Evolutionary conservation across 1,139 yeast species (phyloP), one percentile per base, ranked within the genome.

Genomic region (Pichia sp.): DNA sequence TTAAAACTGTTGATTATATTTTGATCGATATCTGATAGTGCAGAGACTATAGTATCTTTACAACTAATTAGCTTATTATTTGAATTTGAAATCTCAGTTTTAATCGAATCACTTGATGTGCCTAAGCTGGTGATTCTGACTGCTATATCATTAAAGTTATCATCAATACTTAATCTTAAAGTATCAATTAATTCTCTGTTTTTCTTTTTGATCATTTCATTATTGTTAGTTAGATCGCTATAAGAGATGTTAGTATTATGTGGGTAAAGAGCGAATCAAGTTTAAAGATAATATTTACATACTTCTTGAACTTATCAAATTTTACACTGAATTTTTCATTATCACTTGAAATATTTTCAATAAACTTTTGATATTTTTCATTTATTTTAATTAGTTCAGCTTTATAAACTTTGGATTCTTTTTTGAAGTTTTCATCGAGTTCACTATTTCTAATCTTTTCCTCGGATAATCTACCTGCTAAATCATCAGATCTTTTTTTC

Each of bases 391-490:
- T 23, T 15, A 47, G 26, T 6, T 48, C 25, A 8, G 43, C 24
- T 39, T 53, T 55, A 25, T 43, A 35, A 22, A 24, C 42, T 8
- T 27, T 43, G 26, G 55, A 45, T 16, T 32, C n/a, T 1, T 45
- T 51, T 13, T 35, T 40, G 12, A 53, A 25, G 1, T 43, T 36
- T 36, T 54, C 54, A 18, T 30, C 26, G 4, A 58, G 39, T n/a
- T 53, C 45, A 8, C 37, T 20, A 22, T 54, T 57, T 27, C 52
- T 52, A 1, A 56, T 47, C 30, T 57, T 60, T 43, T 59, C 61
- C 36, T 60, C 64, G 1, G 60, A 57, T 27, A 61, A 51, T 42
- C 59, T 50, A 2, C 62, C 59, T 3, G 61, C 52, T 15, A 57
- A 37, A 39, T 59, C 61, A 47, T 60, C 56, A 8, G 53, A 39